Evolutionary conservation across 2,329 filamentous ascomycete species (phyloP), one percentile per base, ranked within the genome.

Genomic region (Penicillium concentricum): DNA sequence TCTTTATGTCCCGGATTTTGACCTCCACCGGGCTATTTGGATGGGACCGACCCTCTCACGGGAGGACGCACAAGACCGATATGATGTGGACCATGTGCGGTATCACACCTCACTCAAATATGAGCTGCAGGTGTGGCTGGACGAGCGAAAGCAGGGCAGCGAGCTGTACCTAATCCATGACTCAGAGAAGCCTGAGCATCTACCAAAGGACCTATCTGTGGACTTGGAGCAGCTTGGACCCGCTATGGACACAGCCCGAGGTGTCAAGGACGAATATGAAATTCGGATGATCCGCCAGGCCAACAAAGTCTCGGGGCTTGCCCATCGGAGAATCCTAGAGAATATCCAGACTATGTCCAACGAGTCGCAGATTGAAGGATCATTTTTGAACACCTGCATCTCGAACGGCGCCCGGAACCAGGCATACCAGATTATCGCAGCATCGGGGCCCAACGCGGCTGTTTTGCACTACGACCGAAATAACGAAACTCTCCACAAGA

Each of bases 391-490:
- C 70, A 81, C 82, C 30, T 95, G 90, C 72, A 84, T 94, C 58
- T 83, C 87, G 50, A 82, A 87, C 59, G 90, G 89, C 24, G 88
- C 89, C 51, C 88, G 87, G 70, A 86, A 94, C 66, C 91, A 95
- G 79, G 88, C 93, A 1, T 97, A 97, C 75, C 85, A 89, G 63
- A 87, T 88, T 58, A 97, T 97, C 67, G 86, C 94, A 18, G 93
- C 91, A 0, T 84, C 85, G 34, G 93, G 93, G 12, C 82, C 86
- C 5, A 87, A 90, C 16, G 92, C 89, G 0, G 90, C 92, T 5
- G 94, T 91, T 1, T 82, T 97, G 34, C 93, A 97, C 76, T 97
- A 97, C 67, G 85, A 91, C 24, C 84, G 88, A 69, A 96, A 96
- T 72, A 81, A 92, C 62, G 82, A 87, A 68, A 81, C 86, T 0